phyloP scores from a whole-genome alignment of 2,329 filamentous ascomycete species.

The Colletotrichum sp. region DNA sequence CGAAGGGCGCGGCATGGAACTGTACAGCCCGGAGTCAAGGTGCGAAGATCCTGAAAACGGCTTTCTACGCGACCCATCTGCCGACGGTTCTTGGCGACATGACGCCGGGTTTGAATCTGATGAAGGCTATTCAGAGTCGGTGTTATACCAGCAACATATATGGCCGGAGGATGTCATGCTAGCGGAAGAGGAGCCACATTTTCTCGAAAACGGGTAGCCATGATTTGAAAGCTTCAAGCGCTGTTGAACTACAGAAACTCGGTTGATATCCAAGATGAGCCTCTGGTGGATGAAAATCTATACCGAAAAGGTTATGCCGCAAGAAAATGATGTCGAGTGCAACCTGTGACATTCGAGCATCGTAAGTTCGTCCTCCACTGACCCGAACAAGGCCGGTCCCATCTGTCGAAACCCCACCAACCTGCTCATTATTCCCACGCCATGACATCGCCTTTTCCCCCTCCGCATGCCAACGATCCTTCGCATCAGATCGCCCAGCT shows the following conservation, averaged over 20 bases:
- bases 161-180: neutral
- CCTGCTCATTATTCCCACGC: constrained; percentile 1
- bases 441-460: neutral
- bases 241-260: constrained; percentile 19
- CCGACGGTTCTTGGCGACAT: neutral
- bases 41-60: neutral
- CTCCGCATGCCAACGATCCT: neutral
- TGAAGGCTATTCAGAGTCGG: neutral
- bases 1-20: neutral
- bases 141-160: neutral
- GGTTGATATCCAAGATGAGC: neutral
- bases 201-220: neutral
- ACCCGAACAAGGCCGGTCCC: neutral
- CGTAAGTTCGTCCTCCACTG: neutral
- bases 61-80: neutral
- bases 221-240: neutral
- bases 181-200: neutral
- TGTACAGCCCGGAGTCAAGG: neutral
- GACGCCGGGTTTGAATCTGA: neutral
- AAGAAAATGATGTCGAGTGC: constrained; percentile 8
- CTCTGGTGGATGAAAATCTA: neutral
- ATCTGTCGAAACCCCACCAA: neutral
- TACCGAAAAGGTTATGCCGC: constrained; percentile 1
- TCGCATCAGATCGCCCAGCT: neutral
- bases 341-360: constrained; percentile 14